These are phyloP conservation scores for Neoascochyta sp. DNA, from an alignment of 2,329 filamentous ascomycete genomes.

Conservation along the genomic window DNA sequence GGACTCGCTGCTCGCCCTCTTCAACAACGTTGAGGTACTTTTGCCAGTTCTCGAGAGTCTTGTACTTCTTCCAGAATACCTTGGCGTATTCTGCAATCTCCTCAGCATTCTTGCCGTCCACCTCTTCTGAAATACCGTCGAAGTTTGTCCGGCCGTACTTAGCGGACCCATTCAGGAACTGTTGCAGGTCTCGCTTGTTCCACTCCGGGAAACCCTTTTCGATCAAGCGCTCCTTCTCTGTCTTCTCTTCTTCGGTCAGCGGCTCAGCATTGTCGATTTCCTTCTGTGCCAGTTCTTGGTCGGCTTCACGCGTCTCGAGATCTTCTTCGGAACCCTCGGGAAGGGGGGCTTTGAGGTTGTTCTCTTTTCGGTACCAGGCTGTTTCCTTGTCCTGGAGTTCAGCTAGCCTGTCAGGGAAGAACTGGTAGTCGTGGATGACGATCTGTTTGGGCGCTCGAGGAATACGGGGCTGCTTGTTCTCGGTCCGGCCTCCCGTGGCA, in stretches of 20 bases:
- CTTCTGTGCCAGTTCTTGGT: slow-evolving; percentile 80
- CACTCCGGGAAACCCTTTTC: slow-evolving; percentile 86
- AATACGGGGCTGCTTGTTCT: slow-evolving; percentile 88
- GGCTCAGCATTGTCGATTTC: slow-evolving; percentile 90
- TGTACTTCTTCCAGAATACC: slow-evolving; percentile 94
- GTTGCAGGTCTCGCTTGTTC: slow-evolving; percentile 97
- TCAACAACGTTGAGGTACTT: slow-evolving; percentile 90
- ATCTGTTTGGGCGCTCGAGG: slow-evolving; percentile 94
- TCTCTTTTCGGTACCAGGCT: slow-evolving; percentile 91
- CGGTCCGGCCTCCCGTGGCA: slow-evolving; percentile 71
- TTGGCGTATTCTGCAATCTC: slow-evolving; percentile 91
- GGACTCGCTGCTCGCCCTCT: slow-evolving; percentile 83
- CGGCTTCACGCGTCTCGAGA: slow-evolving; percentile 77
- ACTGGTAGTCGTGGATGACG: slow-evolving; percentile 91
- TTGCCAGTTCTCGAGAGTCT: slow-evolving; percentile 80
- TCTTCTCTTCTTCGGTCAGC: slow-evolving; percentile 82
- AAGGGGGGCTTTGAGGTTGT: slow-evolving; percentile 90
- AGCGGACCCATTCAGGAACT: slow-evolving; percentile 92
- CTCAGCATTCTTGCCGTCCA: slow-evolving; percentile 80
- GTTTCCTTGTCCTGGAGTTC: slow-evolving; percentile 96
- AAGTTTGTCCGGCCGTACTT: slow-evolving; percentile 88
- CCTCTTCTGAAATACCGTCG: slow-evolving; percentile 77
- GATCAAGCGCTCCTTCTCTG: slow-evolving; percentile 78
- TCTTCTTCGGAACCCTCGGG: slow-evolving; percentile 84
- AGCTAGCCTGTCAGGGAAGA: slow-evolving; percentile 79